phyloP scores from a whole-genome alignment of 2,329 filamentous ascomycete genomes.

The Sporothrix mexicana region DNA sequence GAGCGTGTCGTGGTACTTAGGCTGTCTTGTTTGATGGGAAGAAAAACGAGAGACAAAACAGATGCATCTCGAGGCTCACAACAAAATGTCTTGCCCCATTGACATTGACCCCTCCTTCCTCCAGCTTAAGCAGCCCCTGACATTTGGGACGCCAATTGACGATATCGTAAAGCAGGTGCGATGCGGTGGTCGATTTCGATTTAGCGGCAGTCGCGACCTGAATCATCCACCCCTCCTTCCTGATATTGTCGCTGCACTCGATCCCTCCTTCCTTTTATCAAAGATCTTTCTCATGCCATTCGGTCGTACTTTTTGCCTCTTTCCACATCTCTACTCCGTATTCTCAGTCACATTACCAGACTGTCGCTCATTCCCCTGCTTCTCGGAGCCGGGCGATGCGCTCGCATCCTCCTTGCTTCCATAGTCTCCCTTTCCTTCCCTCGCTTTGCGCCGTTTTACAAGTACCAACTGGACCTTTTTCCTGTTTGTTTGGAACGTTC shows the following conservation, averaged over 20 bases:
- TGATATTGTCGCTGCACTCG: background rate
- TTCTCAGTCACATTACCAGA: background rate
- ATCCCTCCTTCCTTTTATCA: background rate
- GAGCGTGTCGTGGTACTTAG: too few relatives aligned
- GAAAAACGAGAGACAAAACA: background rate
- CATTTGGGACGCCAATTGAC: background rate
- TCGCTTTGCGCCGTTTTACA: background rate
- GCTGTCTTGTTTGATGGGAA: background rate
- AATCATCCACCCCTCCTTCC: constrained; percentile 10
- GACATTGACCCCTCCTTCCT: background rate
- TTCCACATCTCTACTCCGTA: too few relatives aligned
- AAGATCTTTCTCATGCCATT: too few relatives aligned
- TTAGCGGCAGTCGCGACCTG: constrained; percentile 14
- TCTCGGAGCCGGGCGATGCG: background rate
- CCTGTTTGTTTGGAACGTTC: constrained; percentile 1
- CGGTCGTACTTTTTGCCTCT: too few relatives aligned
- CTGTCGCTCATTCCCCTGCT: constrained; percentile 25
- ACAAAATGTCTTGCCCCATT: constrained; percentile 8
- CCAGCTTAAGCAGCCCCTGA: background rate
- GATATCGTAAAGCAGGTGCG: background rate
- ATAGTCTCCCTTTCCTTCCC: background rate
- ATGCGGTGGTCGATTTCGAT: constrained; percentile 7
- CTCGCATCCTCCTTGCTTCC: background rate
- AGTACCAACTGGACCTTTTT: too few relatives aligned
- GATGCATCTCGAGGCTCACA: constrained; percentile 18